Evolutionary conservation across 768 basidiomycete genomes (phyloP).

Genomic region (Brasilioporus rufonigricans): DNA sequence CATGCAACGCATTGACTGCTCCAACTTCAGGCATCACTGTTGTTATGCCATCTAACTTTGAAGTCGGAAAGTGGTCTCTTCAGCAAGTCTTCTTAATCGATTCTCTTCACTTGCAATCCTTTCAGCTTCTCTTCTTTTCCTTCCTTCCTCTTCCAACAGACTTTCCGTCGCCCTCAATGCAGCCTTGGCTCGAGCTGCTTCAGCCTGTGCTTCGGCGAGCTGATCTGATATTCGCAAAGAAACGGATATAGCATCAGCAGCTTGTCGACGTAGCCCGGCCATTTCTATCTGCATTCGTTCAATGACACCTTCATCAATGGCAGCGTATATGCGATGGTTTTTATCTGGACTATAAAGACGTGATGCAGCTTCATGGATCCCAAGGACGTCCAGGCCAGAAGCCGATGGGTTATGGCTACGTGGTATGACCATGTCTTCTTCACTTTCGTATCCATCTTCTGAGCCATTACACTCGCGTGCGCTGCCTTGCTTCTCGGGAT

Average conservation of each 20-base stretch:
- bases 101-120: constrained; percentile 48
- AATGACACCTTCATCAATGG: constrained; percentile 43
- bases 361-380: constrained; percentile 34
- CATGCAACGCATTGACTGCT: constrained; percentile 1
- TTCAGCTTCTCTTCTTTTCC: constrained; percentile 59
- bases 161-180: constrained; percentile 54
- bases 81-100: constrained; percentile 45
- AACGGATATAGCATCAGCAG: constrained; percentile 64
- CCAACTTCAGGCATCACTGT: background rate
- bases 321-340: constrained; percentile 22
- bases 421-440: constrained; percentile 56
- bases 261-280: constrained; percentile 58
- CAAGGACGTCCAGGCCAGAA: constrained; percentile 37
- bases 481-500: constrained; percentile 39
- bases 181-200: constrained; percentile 53
- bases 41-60: constrained; percentile 25
- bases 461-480: constrained; percentile 42
- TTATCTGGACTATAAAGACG: constrained; percentile 43
- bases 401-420: constrained; percentile 43
- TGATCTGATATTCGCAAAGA: constrained; percentile 68
- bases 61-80: constrained; percentile 45
- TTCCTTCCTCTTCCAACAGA: constrained; percentile 58
- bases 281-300: constrained; percentile 69
- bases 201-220: constrained; percentile 62
- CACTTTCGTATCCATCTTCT: constrained; percentile 61